Base-by-base conservation (phyloP, 495 filamentous ascomycete genomes). In the Cercophora newfieldiana region DNA sequence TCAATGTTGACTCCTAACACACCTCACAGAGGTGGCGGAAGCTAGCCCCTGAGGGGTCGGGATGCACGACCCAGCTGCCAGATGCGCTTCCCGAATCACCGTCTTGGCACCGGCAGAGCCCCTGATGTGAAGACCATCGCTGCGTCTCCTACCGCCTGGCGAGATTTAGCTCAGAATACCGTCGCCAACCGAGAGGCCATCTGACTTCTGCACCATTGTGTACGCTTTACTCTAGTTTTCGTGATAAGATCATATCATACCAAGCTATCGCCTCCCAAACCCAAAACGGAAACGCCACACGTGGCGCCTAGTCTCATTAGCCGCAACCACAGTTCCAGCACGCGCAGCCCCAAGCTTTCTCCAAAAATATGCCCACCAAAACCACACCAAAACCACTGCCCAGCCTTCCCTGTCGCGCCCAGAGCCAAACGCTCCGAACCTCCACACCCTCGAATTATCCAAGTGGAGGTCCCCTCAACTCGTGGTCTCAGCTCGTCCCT, bases 401-500 rank as follows among this genome's bases (percentile, higher is more conserved):
- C 19, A 53, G 21, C 50, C 19, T 57, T 57, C 54, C 54, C 26
- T 57, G 54, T 53, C 54, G 26, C 54, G 54, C 22, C 4, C 37
- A 57, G n/a, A 25, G 25, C 54, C 21, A 22, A 6, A n/a, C 54
- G 26, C 21, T 31, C 21, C 30, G 18, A 60, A 28, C 59, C 59
- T 51, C 59, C 59, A 61, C 59, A 51, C 31, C 33, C 54, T 55
- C 37, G 21, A 63, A n/a, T n/a, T 64, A 25, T 62, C 63, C 28
- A n/a, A 62, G 68, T 67, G 68, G 69, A 69, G 61, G 66, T 66
- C 64, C 59, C 59, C 63, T 51, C 29, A 28, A 44, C 63, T 67
- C 66, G 62, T 67, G 69, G 66, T 69, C 22, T n/a, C 68, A 66
- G 68, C 71, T 70, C 55, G 33, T 59, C 29, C 59, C 50, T 26